These are phyloP conservation scores for Trichosphaerium sp. DNA, from an alignment of 78 protist species.

Conservation along the genomic window DNA sequence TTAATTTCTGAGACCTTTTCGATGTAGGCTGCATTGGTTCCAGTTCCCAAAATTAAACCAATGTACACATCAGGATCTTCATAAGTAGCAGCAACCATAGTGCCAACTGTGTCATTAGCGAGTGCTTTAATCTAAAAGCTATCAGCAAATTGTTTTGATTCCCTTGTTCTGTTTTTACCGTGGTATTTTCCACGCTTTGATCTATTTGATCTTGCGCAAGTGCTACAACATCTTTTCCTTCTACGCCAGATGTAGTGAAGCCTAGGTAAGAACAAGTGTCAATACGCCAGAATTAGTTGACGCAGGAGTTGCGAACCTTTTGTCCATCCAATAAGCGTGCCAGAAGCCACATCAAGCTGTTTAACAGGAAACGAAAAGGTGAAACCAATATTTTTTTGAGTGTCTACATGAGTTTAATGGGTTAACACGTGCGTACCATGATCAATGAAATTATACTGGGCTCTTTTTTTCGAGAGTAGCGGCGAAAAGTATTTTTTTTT, in stretches of 20 bases:
- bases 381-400: too few species aligned
- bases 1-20: neutral
- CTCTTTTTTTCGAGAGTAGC: too few species aligned
- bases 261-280: too few species aligned
- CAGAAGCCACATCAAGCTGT: constrained; percentile 3
- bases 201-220: constrained; percentile 8
- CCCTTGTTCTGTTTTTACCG: neutral
- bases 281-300: neutral
- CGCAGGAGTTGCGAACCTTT: constrained; percentile 3
- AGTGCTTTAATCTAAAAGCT: constrained; percentile 15
- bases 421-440: too few species aligned
- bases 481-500: too few species aligned
- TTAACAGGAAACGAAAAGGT: constrained; percentile 37
- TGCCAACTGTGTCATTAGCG: constrained; percentile 51
- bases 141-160: too few species aligned
- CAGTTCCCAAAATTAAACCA: constrained; percentile 46
- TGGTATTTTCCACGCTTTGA: too few species aligned
- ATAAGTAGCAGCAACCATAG: constrained; percentile 7
- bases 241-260: neutral
- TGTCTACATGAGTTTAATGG: too few species aligned
- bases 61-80: neutral
- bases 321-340: constrained; percentile 29
- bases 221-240: constrained; percentile 15
- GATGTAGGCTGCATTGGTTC: constrained; percentile 34
- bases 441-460: too few species aligned